phyloP scores from a whole-genome alignment of 2,329 filamentous ascomycete species.

The Coleophoma cylindrospora region DNA sequence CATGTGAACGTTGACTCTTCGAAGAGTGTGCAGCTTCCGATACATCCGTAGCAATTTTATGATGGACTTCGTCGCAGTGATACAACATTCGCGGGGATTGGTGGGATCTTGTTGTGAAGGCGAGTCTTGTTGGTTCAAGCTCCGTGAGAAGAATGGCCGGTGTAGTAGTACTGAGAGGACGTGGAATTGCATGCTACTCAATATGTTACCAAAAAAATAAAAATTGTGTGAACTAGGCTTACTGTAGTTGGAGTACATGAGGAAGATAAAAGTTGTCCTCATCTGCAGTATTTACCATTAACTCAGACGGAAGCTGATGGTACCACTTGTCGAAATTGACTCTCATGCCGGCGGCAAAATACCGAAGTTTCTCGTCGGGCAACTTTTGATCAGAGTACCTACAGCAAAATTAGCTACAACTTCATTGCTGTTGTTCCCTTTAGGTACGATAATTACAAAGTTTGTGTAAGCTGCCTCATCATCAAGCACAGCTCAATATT shows the following conservation, averaged over 20 bases:
- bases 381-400: constrained; percentile 5
- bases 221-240: background rate
- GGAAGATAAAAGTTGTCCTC: constrained; percentile 5
- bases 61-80: constrained; percentile 4
- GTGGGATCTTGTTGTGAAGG: background rate
- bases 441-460: background rate
- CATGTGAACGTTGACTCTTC: constrained; percentile 4
- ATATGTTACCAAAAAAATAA: background rate
- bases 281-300: constrained; percentile 3
- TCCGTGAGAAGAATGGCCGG: constrained; percentile 4
- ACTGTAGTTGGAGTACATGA: constrained; percentile 6
- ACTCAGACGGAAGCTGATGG: constrained; percentile 2
- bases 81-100: constrained; percentile 3
- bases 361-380: constrained; percentile 3
- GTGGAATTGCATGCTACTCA: constrained; percentile 6
- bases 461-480: constrained; percentile 7
- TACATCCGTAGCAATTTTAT: constrained; percentile 4
- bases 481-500: constrained; percentile 6
- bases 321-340: constrained; percentile 4
- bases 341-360: constrained; percentile 4
- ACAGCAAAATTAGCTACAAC: background rate
- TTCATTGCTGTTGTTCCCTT: background rate
- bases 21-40: constrained; percentile 6
- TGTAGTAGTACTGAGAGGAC: constrained; percentile 5
- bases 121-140: background rate